Conservation (phyloP, 441 rosid genomes). For the Populus hybrid region DNA sequence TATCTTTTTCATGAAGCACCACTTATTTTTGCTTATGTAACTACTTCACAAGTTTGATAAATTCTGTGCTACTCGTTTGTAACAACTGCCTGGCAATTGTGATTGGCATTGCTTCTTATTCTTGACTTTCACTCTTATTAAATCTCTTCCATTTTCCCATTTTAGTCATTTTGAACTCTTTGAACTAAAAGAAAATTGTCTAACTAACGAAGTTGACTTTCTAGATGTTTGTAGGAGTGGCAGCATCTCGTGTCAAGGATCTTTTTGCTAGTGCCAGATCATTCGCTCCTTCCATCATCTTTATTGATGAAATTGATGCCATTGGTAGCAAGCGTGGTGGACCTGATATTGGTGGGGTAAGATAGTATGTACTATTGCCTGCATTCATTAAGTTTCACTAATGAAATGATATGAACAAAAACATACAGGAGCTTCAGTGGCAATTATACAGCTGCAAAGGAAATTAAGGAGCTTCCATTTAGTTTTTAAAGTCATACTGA, state of each 20-base stretch:
- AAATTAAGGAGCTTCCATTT: neutral
- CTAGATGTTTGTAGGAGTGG: slow-evolving; percentile 98
- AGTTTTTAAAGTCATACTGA: neutral
- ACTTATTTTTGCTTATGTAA: neutral
- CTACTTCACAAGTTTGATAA: neutral
- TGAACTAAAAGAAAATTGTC: slow-evolving; percentile 11
- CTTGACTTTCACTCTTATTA: neutral
- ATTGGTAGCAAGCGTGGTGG: slow-evolving; percentile 99
- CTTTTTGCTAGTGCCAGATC: slow-evolving; percentile 92
- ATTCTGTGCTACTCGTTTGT: neutral
- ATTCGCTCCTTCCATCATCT: slow-evolving; percentile 88
- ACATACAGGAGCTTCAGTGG: neutral
- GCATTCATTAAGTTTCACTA: slow-evolving; percentile 1
- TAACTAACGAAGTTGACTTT: slow-evolving; percentile 22
- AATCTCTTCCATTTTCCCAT: neutral
- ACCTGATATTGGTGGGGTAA: slow-evolving; percentile 98
- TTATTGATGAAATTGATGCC: slow-evolving; percentile 98
- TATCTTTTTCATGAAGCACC: neutral
- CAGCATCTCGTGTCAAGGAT: slow-evolving; percentile 99
- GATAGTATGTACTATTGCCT: slow-evolving; percentile 12
- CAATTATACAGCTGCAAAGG: neutral
- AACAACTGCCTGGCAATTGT: neutral
- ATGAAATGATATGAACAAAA: neutral
- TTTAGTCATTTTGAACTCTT: slow-evolving; percentile 3
- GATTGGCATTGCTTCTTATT: neutral